Evolutionary conservation across 2,329 filamentous ascomycete genomes (phyloP).

Genomic region (Penicillium aurantiogriseum): DNA sequence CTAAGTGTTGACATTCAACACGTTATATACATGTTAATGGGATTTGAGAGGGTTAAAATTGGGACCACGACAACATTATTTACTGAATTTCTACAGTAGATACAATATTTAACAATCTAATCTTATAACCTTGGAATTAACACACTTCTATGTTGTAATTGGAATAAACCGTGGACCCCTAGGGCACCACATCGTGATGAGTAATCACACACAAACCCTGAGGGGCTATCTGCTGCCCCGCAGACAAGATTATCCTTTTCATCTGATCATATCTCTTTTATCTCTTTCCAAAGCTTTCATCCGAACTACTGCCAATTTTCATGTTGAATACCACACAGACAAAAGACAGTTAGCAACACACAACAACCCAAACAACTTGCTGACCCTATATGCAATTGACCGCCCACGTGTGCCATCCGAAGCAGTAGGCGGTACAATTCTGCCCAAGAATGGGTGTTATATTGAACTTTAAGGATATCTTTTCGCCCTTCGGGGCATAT

Average conservation of each 20-base stretch:
- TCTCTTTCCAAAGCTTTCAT: neutral
- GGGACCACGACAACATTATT: too few relatives aligned
- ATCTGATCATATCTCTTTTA: neutral
- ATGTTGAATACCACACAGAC: neutral
- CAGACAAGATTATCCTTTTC: neutral
- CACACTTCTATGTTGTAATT: neutral
- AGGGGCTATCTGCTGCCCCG: neutral
- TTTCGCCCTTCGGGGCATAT: slow-evolving; percentile 52
- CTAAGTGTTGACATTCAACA: too few relatives aligned
- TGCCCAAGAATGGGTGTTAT: neutral
- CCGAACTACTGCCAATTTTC: neutral
- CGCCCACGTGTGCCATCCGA: neutral
- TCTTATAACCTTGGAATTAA: too few relatives aligned
- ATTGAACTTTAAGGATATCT: neutral
- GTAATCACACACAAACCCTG: slow-evolving; percentile 1
- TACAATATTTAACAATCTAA: too few relatives aligned
- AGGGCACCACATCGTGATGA: neutral
- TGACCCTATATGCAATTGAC: neutral
- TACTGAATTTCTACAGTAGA: too few relatives aligned
- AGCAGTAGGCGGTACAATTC: neutral
- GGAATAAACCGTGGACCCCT: neutral
- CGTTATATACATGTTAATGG: too few relatives aligned
- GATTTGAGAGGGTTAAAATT: too few relatives aligned
- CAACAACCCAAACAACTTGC: neutral
- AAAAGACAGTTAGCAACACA: too few relatives aligned